Base-by-base conservation (phyloP, 2,329 filamentous ascomycete genomes). In the Pestalotiopsis sp. region DNA sequence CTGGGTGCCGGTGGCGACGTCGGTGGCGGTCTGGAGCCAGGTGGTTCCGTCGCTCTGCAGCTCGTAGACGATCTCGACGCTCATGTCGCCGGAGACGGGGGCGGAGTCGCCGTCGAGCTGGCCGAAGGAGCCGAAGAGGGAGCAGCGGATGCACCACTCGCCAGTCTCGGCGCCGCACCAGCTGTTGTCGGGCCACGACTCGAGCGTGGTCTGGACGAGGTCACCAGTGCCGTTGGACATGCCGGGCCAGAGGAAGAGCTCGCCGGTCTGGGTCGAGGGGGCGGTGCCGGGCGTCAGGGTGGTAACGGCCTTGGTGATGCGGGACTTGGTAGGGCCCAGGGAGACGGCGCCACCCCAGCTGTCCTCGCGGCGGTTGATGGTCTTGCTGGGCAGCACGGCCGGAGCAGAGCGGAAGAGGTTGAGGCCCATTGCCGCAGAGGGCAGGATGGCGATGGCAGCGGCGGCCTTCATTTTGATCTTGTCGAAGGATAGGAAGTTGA, bases 111-210 rank as follows among this genome's bases (percentile, higher is more conserved):
- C 64, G 23, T 66, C 64, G 20, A 66, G 64, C 64, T 66, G 64
- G 14, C 64, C 64, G n/a, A 66, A 66, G 17, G 64, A 66, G 25
- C 64, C 64, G 4, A 66, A 66, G 27, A 66, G 64, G 41, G 64
- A 66, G 64, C 64, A 66, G 41, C 64, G 64, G 23, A 66, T 66
- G 64, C 64, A 66, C 64, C 64, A 66, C 49, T 66, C 64, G 41
- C 64, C 64, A 2, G 64, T 20, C 17, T 17, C 20, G 31, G 64
- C 64, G n/a, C 64, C 64, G 64, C 64, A 66, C 64, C 64, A 66
- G 64, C 64, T 66, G 64, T 66, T 66, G 45, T 66, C 64, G 41
- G 64, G 64, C 64, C 64, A 66, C 49, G 64, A 66, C 64, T 66
- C 64, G 41, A 66, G 64, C 14, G 64, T 66, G 17, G 64, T 66